phyloP scores from a whole-genome alignment of 495 filamentous ascomycete species.

The Coniosporium apollinis region DNA sequence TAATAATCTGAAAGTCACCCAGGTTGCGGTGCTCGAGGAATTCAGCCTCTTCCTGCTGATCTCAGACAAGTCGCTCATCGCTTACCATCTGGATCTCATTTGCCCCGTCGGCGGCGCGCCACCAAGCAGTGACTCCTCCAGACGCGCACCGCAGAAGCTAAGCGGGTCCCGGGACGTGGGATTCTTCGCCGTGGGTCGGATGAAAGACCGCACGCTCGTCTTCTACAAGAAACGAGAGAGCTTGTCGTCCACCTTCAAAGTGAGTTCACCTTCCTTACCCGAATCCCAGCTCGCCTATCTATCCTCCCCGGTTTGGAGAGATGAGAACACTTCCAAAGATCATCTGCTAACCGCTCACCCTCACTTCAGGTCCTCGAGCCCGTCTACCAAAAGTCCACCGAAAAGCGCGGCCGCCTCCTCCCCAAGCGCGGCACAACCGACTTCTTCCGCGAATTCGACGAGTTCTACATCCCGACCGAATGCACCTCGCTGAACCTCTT shows the following conservation, averaged over 20 bases:
- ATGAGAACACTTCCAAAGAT: too few species aligned
- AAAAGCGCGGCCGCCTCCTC: constrained; percentile 48
- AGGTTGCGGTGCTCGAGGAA: constrained; percentile 88
- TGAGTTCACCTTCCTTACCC: too few species aligned
- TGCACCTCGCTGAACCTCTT: constrained; percentile 92
- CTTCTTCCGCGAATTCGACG: constrained; percentile 94
- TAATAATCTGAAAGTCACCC: constrained; percentile 57
- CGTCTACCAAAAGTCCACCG: constrained; percentile 71
- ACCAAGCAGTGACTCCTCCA: constrained; percentile 37
- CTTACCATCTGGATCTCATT: constrained; percentile 84
- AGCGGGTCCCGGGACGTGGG: constrained; percentile 78
- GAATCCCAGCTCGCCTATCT: too few species aligned
- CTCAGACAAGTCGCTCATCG: constrained; percentile 77
- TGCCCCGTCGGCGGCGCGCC: constrained; percentile 52
- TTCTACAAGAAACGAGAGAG: constrained; percentile 96
- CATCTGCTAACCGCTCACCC: too few species aligned
- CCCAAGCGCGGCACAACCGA: constrained; percentile 57
- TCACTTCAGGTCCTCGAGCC: too few species aligned
- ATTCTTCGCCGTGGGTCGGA: constrained; percentile 86
- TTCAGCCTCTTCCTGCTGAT: constrained; percentile 85
- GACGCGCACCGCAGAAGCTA: constrained; percentile 76
- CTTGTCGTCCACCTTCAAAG: constrained; percentile 80
- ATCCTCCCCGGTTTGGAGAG: too few species aligned
- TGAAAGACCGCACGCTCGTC: constrained; percentile 89
- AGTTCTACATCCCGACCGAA: constrained; percentile 97